These are phyloP conservation scores for Hirschfeldia incana DNA, from an alignment of 345 rosid genomes.

Conservation along the genomic window DNA sequence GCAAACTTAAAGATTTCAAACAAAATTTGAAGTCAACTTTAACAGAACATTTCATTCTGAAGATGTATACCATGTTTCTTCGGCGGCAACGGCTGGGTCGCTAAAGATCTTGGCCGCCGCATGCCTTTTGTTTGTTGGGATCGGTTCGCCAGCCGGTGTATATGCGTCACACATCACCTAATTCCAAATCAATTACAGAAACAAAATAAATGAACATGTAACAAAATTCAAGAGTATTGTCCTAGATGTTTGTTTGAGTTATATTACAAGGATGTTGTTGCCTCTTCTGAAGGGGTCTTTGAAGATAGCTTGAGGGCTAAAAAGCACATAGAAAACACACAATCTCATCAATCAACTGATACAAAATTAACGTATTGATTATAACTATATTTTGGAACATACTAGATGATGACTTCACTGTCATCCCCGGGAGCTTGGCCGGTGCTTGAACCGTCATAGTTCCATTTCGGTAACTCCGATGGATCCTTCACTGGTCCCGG, in stretches of 20 bases:
- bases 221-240: neutral
- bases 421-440: conserved; percentile 73
- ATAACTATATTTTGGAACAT: conserved; percentile 26
- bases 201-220: neutral
- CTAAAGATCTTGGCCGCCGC: conserved; percentile 65
- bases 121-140: conserved; percentile 66
- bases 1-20: neutral
- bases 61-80: conserved; percentile 65
- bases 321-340: neutral
- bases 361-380: neutral
- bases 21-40: neutral
- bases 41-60: neutral
- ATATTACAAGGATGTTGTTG: conserved; percentile 71
- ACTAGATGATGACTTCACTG: conserved; percentile 79
- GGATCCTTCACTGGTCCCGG: conserved; percentile 58
- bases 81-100: conserved; percentile 53
- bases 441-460: conserved; percentile 83
- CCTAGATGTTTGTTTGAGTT: neutral
- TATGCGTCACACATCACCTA: conserved; percentile 81
- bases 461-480: conserved; percentile 71
- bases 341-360: neutral
- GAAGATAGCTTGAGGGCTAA: conserved; percentile 73
- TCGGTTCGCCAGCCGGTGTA: conserved; percentile 67
- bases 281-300: conserved; percentile 76
- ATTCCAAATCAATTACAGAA: neutral